Percentiles rank a stretch among this genome's conserved stretches.
Conservation (phyloP, 179 eudicot genomes). For the Beta corolliflora region DNA sequence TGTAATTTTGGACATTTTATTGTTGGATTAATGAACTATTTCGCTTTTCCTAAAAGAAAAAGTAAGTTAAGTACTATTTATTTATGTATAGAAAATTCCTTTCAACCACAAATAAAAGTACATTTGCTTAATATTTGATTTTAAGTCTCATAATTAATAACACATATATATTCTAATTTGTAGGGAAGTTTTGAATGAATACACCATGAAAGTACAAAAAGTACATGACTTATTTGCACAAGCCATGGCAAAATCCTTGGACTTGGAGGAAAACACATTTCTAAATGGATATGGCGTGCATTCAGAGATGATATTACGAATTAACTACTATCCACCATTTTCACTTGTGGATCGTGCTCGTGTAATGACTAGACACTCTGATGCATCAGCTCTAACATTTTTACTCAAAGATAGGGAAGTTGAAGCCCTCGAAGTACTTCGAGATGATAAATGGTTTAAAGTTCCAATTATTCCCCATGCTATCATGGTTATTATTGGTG, state of each 20-base stretch:
- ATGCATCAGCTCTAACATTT: slow-evolving; percentile 42
- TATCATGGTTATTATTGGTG: slow-evolving; percentile 50
- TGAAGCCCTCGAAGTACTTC: slow-evolving; percentile 45
- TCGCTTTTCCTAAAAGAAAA: no score
- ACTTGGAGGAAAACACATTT: slow-evolving; percentile 6
- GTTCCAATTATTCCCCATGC: slow-evolving; percentile 43
- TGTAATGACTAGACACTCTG: slow-evolving; percentile 30
- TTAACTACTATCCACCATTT: slow-evolving; percentile 8
- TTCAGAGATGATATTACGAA: neutral
- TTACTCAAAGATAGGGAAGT: slow-evolving; percentile 45
- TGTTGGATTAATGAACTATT: no score
- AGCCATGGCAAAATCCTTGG: slow-evolving; percentile 14
- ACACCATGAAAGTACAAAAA: slow-evolving; percentile 3
- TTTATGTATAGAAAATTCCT: neutral
- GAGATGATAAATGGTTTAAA: slow-evolving; percentile 43
- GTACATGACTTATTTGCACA: neutral
- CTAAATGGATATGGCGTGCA: slow-evolving; percentile 9
- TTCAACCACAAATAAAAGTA: no score
- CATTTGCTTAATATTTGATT: neutral
- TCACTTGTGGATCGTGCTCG: neutral
- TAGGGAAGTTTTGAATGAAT: slow-evolving; percentile 19
- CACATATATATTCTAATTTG: neutral
- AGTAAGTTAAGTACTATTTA: neutral
- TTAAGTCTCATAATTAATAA: neutral
- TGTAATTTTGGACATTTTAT: no score